Evolutionary conservation across 192 early-diverging fungal genomes (phyloP).

Genomic region (Irineochytrium annulatum): DNA sequence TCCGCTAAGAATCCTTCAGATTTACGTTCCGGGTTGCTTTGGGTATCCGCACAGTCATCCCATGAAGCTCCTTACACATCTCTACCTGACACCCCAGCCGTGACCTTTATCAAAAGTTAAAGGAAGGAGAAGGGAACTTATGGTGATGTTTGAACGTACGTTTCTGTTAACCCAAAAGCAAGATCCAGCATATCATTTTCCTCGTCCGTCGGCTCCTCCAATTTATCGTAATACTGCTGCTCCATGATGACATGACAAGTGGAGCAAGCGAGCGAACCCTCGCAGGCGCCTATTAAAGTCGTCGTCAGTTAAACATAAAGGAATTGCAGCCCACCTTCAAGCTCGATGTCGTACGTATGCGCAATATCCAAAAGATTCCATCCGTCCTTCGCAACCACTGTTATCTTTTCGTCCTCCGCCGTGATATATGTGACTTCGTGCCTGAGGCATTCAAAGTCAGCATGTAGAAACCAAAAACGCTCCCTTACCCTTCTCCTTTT

Average conservation of each 20-base stretch:
- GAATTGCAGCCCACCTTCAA: constrained; percentile 68
- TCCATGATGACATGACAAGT: constrained; percentile 93
- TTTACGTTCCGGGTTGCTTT: constrained; percentile 87
- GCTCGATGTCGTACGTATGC: constrained; percentile 84
- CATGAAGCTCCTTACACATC: constrained; percentile 82
- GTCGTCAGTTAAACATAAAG: background rate
- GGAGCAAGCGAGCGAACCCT: constrained; percentile 90
- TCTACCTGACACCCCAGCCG: constrained; percentile 90
- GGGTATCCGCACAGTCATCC: constrained; percentile 81
- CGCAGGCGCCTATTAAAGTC: constrained; percentile 71
- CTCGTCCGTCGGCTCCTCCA: constrained; percentile 93
- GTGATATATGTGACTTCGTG: constrained; percentile 79
- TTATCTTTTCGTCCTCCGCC: constrained; percentile 71
- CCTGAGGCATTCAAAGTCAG: background rate
- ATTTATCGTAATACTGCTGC: constrained; percentile 70
- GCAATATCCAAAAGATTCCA: constrained; percentile 90
- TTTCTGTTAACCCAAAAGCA: constrained; percentile 93
- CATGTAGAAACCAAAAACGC: background rate
- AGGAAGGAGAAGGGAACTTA: background rate
- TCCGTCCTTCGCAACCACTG: constrained; percentile 74
- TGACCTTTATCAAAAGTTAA: constrained; percentile 46
- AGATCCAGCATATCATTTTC: constrained; percentile 98
- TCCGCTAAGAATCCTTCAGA: constrained; percentile 35
- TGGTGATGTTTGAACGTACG: constrained; percentile 47
- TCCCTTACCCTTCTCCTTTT: background rate